Percentiles rank a stretch among this genome's conserved stretches.
These are phyloP conservation scores for Didymella keratinophila DNA, from an alignment of 2,329 filamentous ascomycete species.

Conservation along the genomic window DNA sequence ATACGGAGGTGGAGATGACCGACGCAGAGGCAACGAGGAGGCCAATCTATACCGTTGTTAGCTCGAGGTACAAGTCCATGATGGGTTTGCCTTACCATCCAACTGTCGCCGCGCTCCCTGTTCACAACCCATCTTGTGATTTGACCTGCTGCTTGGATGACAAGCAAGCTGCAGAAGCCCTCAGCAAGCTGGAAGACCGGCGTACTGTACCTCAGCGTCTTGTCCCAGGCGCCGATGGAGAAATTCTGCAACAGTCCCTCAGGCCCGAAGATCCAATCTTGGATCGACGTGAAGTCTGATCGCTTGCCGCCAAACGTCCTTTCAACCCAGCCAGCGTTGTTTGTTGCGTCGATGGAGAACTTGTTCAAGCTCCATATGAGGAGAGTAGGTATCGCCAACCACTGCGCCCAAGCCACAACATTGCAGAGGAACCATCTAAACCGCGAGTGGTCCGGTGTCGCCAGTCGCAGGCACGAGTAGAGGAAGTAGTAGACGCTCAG, in stretches of 20 bases:
- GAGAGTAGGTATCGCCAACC: conserved; percentile 82
- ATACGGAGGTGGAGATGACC: conserved; percentile 90
- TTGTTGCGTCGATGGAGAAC: conserved; percentile 88
- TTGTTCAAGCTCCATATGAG: conserved; percentile 96
- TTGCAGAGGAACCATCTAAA: conserved; percentile 75
- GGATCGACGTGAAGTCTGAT: conserved; percentile 69
- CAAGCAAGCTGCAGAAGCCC: conserved; percentile 93
- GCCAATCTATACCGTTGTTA: conserved; percentile 71
- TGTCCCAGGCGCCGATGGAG: conserved; percentile 88
- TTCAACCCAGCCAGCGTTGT: conserved; percentile 76
- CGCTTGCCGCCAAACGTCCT: conserved; percentile 75
- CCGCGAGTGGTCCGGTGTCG: conserved; percentile 79
- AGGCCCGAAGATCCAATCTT: conserved; percentile 88
- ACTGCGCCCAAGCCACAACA: conserved; percentile 79
- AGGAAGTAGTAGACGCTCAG: conserved; percentile 90
- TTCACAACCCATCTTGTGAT: conserved; percentile 96
- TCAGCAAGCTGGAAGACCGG: conserved; percentile 94
- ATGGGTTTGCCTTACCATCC: conserved; percentile 74
- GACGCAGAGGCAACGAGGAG: conserved; percentile 88
- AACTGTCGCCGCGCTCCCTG: conserved; percentile 88
- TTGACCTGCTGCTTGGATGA: conserved; percentile 94
- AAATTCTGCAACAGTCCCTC: conserved; percentile 81
- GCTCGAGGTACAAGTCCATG: conserved; percentile 19
- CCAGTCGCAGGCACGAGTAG: conserved; percentile 80
- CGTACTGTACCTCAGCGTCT: conserved; percentile 84